Evolutionary conservation across 2,329 filamentous ascomycete species (phyloP), one percentile per base, ranked within the genome.

Genomic region (Shiraia sp.): DNA sequence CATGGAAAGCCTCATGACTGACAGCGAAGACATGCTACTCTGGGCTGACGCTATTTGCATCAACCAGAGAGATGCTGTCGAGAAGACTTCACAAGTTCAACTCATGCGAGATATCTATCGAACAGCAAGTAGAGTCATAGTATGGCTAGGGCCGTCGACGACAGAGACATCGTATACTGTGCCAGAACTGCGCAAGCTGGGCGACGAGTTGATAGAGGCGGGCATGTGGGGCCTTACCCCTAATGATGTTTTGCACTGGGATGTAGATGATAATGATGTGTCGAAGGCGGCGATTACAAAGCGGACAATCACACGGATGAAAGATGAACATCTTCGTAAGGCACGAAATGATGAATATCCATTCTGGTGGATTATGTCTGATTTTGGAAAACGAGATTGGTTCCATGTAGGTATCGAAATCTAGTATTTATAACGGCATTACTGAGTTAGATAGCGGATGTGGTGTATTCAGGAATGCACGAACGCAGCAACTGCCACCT

Each of bases 31-130:
- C 9, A 15, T 42, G 6, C 12, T 36, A 6, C 19, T 46, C 6
- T 53, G 47, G 47, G 49, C 49, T 7, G 50, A 53, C 25, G 42
- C 43, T 10, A 40, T 49, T 12, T 52, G 22, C 15, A 33, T 40
- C 37, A 40, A 40, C 15, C 29, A 40, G 15, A 7, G 22, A 10
- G 40, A 50, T 32, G 9, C 23, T 3, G 6, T 33, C 6, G 46
- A 49, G 24, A 45, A 39, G 25, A 44, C 34, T 5, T 10, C 26
- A n/a, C 50, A 53, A 23, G 42, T 51, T 4, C 34, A 34, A 15
- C 15, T 53, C 6, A 45, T 53, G 47, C 22, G 36, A 10, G n/a
- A 36, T 16, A 47, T 50, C 13, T 49, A 49, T 24, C 13, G 16
- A 10, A 32, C n/a, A 3, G 46, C 46, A 6, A 22, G 19, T 12